phyloP scores from a whole-genome alignment of 108 stramenopile genomes.

The Cyclotella baltica region DNA sequence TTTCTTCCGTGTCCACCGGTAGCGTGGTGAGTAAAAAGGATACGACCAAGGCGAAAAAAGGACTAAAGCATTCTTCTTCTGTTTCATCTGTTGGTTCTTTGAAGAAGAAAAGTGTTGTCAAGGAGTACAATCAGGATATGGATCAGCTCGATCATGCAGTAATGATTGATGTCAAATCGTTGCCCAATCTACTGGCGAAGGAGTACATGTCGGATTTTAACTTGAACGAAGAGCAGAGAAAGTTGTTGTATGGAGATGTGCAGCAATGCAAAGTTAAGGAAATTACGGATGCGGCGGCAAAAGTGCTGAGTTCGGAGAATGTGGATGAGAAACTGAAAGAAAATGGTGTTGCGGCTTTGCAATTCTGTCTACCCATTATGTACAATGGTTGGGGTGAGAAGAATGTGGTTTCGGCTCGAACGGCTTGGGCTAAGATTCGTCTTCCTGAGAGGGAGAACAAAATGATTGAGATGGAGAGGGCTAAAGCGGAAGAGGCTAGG shows the following conservation, averaged over 20 bases:
- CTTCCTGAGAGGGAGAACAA: constrained; percentile 59
- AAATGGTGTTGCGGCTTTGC: constrained; percentile 36
- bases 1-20: constrained; percentile 10
- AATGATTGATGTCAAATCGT: constrained; percentile 67
- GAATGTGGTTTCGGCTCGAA: constrained; percentile 75
- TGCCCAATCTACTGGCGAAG: constrained; percentile 59
- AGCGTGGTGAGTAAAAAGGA: constrained; percentile 1
- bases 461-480: constrained; percentile 21
- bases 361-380: constrained; percentile 24
- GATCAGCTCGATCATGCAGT: constrained; percentile 81
- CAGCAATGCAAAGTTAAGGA: constrained; percentile 29
- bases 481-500: constrained; percentile 38
- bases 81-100: constrained; percentile 22
- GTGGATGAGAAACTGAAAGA: constrained; percentile 18
- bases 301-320: constrained; percentile 20
- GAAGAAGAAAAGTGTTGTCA: constrained; percentile 21
- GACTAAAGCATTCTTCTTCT: neutral
- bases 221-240: constrained; percentile 68
- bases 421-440: constrained; percentile 77
- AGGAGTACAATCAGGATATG: constrained; percentile 77
- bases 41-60: constrained; percentile 31
- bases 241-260: constrained; percentile 63
- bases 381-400: constrained; percentile 68
- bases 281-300: constrained; percentile 29
- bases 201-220: constrained; percentile 52